A percentile compares a stretch with the other conserved stretches of the same genome.
Evolutionary conservation across 495 filamentous ascomycete genomes (phyloP).

Genomic region (Margaritispora aquatica): DNA sequence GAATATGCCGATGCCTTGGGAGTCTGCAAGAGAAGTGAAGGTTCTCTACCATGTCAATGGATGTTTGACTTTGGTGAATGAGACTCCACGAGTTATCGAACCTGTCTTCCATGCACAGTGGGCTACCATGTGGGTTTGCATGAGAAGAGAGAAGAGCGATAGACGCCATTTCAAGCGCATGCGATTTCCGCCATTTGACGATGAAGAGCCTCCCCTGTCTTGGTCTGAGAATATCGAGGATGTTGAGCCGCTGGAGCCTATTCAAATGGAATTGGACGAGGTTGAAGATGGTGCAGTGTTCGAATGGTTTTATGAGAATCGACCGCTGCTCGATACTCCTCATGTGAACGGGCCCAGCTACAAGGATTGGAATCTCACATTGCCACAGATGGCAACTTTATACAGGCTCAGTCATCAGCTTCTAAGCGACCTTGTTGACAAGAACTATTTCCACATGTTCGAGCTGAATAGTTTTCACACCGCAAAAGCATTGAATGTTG

Average conservation of each 20-base stretch:
- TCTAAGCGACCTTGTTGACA: constrained; percentile 86
- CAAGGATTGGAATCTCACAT: constrained; percentile 87
- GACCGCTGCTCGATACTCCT: constrained; percentile 81
- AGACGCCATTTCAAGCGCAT: constrained; percentile 96
- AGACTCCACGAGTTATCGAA: constrained; percentile 94
- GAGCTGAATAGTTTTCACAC: constrained; percentile 93
- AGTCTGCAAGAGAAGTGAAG: constrained; percentile 90
- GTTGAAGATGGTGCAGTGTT: constrained; percentile 86
- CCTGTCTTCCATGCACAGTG: constrained; percentile 98
- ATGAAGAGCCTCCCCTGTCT: constrained; percentile 94
- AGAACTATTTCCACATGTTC: constrained; percentile 98
- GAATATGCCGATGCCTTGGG: constrained; percentile 99
- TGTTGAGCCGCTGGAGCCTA: constrained; percentile 94
- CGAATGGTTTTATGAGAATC: constrained; percentile 98
- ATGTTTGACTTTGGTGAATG: constrained; percentile 94
- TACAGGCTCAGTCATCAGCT: constrained; percentile 89
- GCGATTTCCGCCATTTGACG: constrained; percentile 98
- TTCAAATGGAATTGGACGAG: constrained; percentile 98
- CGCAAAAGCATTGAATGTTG: constrained; percentile 95
- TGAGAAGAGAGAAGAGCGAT: constrained; percentile 97
- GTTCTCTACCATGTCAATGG: constrained; percentile 98
- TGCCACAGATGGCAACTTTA: constrained; percentile 94
- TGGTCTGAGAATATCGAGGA: constrained; percentile 99
- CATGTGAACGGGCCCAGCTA: constrained; percentile 98
- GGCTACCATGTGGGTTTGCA: constrained; percentile 99